Evolutionary conservation across 73 alveolate genomes (phyloP).

Genomic region (Diophrys sp.): DNA sequence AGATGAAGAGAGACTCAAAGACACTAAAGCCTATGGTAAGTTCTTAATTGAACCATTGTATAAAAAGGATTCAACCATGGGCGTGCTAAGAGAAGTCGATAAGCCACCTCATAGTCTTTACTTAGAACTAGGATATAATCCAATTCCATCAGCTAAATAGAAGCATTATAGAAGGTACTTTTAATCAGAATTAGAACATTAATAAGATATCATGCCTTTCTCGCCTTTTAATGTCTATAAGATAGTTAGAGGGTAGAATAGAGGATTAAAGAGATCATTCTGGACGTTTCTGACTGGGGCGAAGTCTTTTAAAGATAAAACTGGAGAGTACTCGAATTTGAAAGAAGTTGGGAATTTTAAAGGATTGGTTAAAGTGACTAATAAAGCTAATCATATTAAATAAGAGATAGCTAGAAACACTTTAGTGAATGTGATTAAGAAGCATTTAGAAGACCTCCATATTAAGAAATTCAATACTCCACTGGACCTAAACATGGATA

Average conservation of each 20-base stretch:
- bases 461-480: neutral
- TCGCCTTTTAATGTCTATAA: conserved; percentile 32
- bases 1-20: conserved; percentile 16
- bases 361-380: conserved; percentile 38
- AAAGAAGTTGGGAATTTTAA: conserved; percentile 51
- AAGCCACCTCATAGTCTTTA: conserved; percentile 18
- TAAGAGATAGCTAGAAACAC: neutral
- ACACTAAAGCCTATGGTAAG: neutral
- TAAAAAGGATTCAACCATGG: conserved; percentile 21
- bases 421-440: neutral
- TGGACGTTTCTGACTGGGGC: conserved; percentile 11
- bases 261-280: conserved; percentile 32
- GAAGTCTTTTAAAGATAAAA: conserved; percentile 17
- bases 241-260: conserved; percentile 48
- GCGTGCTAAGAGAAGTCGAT: conserved; percentile 12
- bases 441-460: neutral
- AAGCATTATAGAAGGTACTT: conserved; percentile 81
- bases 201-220: conserved; percentile 41
- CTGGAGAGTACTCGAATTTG: conserved; percentile 28
- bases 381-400: neutral
- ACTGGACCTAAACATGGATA: neutral
- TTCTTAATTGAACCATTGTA: conserved; percentile 40
- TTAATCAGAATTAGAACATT: conserved; percentile 70
- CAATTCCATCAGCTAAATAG: conserved; percentile 1
- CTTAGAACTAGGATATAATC: conserved; percentile 20